Percentiles rank a stretch among this genome's conserved stretches.
These are phyloP conservation scores for Claviceps arundinis DNA, from an alignment of 2,329 filamentous ascomycete species.

Conservation along the genomic window DNA sequence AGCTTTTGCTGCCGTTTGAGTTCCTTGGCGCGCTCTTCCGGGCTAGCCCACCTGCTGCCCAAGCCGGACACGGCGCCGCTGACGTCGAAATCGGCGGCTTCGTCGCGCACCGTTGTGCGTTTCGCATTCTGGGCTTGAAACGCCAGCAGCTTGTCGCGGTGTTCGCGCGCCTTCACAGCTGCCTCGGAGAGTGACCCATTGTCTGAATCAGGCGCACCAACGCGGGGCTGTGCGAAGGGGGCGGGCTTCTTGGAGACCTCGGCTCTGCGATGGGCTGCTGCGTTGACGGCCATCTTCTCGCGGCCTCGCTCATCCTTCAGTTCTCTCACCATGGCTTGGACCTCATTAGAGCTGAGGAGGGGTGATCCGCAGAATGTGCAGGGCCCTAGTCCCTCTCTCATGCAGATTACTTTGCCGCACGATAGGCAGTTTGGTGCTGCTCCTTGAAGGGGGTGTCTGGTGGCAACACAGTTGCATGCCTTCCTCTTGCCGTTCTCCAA, in stretches of 20 bases:
- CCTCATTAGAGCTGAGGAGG: conserved; percentile 57
- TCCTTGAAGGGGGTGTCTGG: conserved; percentile 74
- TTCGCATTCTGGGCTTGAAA: conserved; percentile 80
- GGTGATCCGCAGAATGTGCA: conserved; percentile 80
- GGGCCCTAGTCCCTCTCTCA: conserved; percentile 84
- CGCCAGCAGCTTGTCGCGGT: conserved; percentile 65
- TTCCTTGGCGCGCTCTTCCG: conserved; percentile 69
- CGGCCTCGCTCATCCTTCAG: conserved; percentile 74
- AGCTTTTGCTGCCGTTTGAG: conserved; percentile 77
- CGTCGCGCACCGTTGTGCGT: conserved; percentile 74
- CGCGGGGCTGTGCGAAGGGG: conserved; percentile 41
- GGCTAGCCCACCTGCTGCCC: conserved; percentile 64
- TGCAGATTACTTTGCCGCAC: conserved; percentile 90
- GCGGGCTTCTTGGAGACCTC: conserved; percentile 49
- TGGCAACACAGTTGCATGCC: conserved; percentile 78
- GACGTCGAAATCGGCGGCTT: conserved; percentile 55
- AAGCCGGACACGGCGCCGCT: conserved; percentile 28
- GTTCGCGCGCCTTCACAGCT: conserved; percentile 56
- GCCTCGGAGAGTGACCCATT: conserved; percentile 36
- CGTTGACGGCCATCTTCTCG: conserved; percentile 74
- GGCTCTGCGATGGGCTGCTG: conserved; percentile 51
- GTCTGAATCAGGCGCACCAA: conserved; percentile 17
- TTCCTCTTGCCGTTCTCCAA: conserved; percentile 42
- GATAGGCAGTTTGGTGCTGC: conserved; percentile 85
- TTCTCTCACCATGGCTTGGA: conserved; percentile 74